Evolutionary conservation across 2,329 filamentous ascomycete species (phyloP).

Genomic region (Neofusicoccum ribis): DNA sequence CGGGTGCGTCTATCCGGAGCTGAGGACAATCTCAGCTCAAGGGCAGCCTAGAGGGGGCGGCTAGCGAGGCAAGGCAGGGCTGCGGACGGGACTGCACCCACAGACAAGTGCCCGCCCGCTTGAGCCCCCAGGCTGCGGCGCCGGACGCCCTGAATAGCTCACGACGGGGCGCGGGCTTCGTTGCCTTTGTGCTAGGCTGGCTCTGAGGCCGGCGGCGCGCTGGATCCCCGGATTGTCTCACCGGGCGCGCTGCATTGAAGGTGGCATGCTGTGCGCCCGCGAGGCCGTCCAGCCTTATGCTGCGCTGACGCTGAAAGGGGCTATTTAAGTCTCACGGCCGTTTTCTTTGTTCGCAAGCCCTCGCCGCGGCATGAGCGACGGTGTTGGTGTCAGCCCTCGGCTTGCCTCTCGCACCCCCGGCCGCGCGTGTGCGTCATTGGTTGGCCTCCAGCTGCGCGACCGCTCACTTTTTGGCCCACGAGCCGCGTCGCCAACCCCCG

Average conservation of each 20-base stretch:
- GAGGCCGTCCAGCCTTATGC: neutral
- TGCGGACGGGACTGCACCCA: neutral
- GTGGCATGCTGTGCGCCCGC: conserved; percentile 1
- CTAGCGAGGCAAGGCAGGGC: neutral
- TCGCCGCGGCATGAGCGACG: neutral
- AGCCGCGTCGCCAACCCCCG: conserved; percentile 8
- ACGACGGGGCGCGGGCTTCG: neutral
- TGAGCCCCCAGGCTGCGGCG: no score
- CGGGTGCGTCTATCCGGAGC: neutral
- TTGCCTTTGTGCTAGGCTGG: neutral
- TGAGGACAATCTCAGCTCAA: neutral
- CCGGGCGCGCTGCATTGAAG: neutral
- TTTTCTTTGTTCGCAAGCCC: neutral
- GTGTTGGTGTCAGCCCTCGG: neutral
- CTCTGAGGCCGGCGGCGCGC: neutral
- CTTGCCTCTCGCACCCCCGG: neutral
- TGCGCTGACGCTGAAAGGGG: neutral
- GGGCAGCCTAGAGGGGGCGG: neutral
- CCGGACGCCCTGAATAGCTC: no score
- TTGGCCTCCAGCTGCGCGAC: neutral
- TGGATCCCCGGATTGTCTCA: conserved; percentile 6
- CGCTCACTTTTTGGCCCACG: neutral
- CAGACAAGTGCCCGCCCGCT: no score
- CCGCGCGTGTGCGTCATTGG: conserved; percentile 13
- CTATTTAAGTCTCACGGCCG: conserved; percentile 3